phyloP scores from a whole-genome alignment of 2,329 filamentous ascomycete species.

The Cercospora zeina region DNA sequence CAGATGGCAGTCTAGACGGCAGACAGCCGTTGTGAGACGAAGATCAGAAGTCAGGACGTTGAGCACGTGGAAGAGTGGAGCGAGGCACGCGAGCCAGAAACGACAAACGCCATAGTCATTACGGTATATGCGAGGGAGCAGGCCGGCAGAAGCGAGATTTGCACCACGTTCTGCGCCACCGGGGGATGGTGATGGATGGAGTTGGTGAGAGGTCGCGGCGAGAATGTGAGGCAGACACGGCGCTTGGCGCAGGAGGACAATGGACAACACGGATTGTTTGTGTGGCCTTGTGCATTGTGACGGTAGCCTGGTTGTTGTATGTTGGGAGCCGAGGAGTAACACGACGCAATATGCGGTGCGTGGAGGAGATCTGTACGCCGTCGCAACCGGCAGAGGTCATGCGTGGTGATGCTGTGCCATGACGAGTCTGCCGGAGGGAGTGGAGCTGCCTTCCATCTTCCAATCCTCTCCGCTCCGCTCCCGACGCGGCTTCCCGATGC shows the following conservation, averaged over 20 bases:
- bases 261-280: background rate
- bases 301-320: background rate
- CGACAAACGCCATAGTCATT: background rate
- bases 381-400: background rate
- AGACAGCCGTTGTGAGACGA: background rate
- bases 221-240: constrained; percentile 4
- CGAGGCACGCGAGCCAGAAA: background rate
- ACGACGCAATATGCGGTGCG: background rate
- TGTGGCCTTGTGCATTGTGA: background rate
- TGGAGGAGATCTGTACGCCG: constrained; percentile 4
- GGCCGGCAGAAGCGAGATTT: constrained; percentile 12
- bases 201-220: constrained; percentile 1
- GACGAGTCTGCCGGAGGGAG: background rate
- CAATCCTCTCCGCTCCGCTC: constrained; percentile 1
- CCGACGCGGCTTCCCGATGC: background rate
- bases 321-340: background rate
- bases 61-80: background rate
- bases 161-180: constrained; percentile 4
- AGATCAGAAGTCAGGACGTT: background rate
- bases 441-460: background rate
- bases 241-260: constrained; percentile 3
- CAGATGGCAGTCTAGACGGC: background rate
- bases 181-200: background rate
- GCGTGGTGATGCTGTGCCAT: background rate
- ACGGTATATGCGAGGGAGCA: background rate